Conservation (phyloP, 106 monocot species). For the Allium sativum region DNA sequence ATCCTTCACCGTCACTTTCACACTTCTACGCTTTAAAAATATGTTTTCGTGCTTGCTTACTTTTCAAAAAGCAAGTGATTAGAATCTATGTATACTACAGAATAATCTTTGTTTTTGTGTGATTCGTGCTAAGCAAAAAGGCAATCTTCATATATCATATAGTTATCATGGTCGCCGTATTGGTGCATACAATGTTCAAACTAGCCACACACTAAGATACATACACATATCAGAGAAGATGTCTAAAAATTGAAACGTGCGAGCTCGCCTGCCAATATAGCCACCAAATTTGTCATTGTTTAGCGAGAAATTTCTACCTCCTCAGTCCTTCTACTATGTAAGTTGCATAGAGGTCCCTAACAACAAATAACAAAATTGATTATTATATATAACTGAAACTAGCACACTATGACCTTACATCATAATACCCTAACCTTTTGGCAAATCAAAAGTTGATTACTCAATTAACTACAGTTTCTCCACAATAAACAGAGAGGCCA, state of each 20-base stretch:
- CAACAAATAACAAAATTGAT: neutral
- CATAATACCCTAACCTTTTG: neutral
- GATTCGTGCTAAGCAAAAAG: neutral
- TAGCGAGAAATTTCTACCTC: constrained; percentile 11
- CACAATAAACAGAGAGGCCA: neutral
- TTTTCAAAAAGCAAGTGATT: neutral
- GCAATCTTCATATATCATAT: too few relatives aligned
- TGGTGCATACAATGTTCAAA: neutral
- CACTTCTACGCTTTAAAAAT: constrained; percentile 3
- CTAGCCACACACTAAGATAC: neutral
- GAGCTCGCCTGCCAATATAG: neutral
- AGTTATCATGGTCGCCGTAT: neutral
- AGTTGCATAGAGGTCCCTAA: constrained; percentile 53
- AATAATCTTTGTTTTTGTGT: neutral
- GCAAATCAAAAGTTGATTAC: neutral
- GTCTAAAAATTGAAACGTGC: too few relatives aligned
- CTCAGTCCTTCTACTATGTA: constrained; percentile 57
- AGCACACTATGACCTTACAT: neutral
- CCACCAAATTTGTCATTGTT: neutral
- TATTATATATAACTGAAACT: neutral
- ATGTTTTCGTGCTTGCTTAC: neutral
- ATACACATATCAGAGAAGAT: neutral
- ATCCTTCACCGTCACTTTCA: neutral
- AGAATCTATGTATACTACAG: neutral
- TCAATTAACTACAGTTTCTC: neutral